Conservation (phyloP, 208 protist genomes). For the Naegleria fowleri region DNA sequence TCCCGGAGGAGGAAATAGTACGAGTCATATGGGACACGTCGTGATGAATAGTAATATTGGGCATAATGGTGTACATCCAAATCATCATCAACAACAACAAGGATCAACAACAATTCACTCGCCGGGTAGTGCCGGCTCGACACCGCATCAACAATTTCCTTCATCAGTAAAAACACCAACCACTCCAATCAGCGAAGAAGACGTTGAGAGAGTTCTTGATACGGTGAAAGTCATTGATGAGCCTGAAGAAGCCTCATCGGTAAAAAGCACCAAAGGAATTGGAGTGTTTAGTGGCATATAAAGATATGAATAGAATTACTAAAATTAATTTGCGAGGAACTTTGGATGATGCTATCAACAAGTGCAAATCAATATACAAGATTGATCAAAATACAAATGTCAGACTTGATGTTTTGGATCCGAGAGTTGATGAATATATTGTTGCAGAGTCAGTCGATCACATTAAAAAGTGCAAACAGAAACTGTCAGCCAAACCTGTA, state of each 20-base stretch:
- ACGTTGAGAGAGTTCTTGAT: background rate
- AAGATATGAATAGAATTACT: background rate
- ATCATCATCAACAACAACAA: too few species aligned
- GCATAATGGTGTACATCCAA: too few species aligned
- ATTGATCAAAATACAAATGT: background rate
- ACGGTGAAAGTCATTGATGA: background rate
- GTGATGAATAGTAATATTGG: too few species aligned
- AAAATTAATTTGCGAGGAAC: background rate
- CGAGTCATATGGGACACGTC: too few species aligned
- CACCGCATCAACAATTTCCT: background rate
- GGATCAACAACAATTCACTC: too few species aligned
- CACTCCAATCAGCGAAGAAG: background rate
- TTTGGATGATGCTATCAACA: background rate
- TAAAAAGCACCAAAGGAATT: background rate
- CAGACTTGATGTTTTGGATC: background rate
- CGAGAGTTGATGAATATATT: background rate
- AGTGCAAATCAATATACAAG: background rate
- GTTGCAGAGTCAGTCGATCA: background rate
- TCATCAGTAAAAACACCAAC: background rate
- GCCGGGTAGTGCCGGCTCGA: background rate
- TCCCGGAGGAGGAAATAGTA: too few species aligned
- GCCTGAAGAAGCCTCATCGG: background rate
- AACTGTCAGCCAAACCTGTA: background rate
- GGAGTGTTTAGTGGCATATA: background rate
- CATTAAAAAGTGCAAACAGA: background rate